Conservation (phyloP, 768 basidiomycete species). For the Crepidotus variabilis region DNA sequence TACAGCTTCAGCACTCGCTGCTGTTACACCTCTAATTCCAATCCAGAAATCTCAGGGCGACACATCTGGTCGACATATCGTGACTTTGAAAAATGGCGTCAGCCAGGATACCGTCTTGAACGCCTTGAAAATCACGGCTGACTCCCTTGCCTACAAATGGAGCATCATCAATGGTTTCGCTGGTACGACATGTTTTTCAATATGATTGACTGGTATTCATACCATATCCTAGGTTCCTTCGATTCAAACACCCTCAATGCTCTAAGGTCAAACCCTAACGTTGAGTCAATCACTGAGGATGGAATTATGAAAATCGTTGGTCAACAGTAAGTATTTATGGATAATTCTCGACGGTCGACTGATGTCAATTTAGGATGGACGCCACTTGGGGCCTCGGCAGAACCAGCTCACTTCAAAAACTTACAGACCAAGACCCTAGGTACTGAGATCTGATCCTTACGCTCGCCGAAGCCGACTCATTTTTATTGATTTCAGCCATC, state of each 20-base stretch:
- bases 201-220: not conserved
- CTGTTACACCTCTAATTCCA: constrained; percentile 12
- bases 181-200: constrained; percentile 12
- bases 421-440: not conserved
- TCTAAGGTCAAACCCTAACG: constrained; percentile 21
- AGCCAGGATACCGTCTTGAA: constrained; percentile 14
- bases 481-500: constrained; percentile 1
- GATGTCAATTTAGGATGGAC: constrained; percentile 11
- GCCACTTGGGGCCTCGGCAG: constrained; percentile 22
- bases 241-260: constrained; percentile 16
- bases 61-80: constrained; percentile 26
- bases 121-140: not conserved
- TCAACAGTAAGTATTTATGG: constrained; percentile 15
- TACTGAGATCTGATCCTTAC: not conserved
- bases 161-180: constrained; percentile 27
- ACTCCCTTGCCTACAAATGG: constrained; percentile 17
- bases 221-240: constrained; percentile 10
- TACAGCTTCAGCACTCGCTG: constrained; percentile 11
- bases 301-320: constrained; percentile 21
- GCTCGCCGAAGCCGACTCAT: not conserved
- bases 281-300: constrained; percentile 25
- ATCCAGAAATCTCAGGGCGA: constrained; percentile 21
- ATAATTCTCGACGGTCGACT: not conserved
- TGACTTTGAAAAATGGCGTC: constrained; percentile 26
- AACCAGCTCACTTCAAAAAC: constrained; percentile 6